phyloP scores from a whole-genome alignment of 108 stramenopile species.

The Aurantiochytrium sp. region DNA sequence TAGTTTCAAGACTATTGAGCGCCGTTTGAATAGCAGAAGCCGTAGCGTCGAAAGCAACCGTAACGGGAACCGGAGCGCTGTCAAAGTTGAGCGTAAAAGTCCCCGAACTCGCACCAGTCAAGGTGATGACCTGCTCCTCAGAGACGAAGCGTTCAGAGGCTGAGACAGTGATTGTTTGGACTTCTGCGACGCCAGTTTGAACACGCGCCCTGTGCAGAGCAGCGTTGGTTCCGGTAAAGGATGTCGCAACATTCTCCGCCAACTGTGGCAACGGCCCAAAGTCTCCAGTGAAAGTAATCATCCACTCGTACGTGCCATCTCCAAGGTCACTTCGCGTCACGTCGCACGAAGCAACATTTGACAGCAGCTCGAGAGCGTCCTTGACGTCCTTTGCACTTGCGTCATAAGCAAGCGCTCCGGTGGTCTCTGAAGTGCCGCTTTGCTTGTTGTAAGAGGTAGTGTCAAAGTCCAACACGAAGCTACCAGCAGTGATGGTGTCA shows the following conservation, averaged over 20 bases:
- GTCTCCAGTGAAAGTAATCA: slow-evolving; percentile 40
- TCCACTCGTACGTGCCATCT: neutral
- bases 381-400: slow-evolving; percentile 25
- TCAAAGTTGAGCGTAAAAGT: slow-evolving; percentile 36
- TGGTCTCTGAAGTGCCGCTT: neutral
- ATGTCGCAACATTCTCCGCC: neutral
- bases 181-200: slow-evolving; percentile 57
- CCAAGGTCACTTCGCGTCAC: slow-evolving; percentile 30
- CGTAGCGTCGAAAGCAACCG: slow-evolving; percentile 22
- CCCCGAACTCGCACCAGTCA: neutral
- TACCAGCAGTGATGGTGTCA: neutral
- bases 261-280: neutral
- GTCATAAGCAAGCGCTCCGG: neutral
- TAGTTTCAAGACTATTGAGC: slow-evolving; percentile 30
- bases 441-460: neutral
- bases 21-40: slow-evolving; percentile 22
- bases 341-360: slow-evolving; percentile 52
- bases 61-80: slow-evolving; percentile 13
- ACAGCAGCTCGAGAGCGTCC: slow-evolving; percentile 45
- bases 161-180: slow-evolving; percentile 62
- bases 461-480: slow-evolving; percentile 38
- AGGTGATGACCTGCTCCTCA: slow-evolving; percentile 51
- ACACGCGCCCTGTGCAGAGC: slow-evolving; percentile 27
- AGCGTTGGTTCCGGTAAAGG: neutral
- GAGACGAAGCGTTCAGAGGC: slow-evolving; percentile 49